Conservation (phyloP, 257 asterid genomes). For the Linderniella brevidens region DNA sequence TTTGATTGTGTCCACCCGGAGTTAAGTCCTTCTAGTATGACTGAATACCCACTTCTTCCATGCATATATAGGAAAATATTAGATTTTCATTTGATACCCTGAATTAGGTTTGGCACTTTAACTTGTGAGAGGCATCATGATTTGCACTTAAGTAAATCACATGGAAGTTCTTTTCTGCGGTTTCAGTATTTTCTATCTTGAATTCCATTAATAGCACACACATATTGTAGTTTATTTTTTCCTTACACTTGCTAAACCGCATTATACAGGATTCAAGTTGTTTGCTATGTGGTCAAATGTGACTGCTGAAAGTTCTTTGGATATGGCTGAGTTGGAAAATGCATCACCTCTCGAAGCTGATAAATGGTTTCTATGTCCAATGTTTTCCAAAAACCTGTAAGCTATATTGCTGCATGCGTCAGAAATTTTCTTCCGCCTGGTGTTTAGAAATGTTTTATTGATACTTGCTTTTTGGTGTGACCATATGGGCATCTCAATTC, state of each 20-base stretch:
- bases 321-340: conserved; percentile 71
- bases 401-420: conserved; percentile 10
- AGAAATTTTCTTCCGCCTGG: not conserved
- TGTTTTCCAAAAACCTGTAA: conserved; percentile 36
- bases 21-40: too few species aligned
- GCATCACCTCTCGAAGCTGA: conserved; percentile 57
- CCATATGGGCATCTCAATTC: too few species aligned
- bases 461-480: too few species aligned
- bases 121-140: too few species aligned
- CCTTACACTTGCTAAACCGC: conserved; percentile 1
- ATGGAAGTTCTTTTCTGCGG: too few species aligned
- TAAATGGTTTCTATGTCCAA: conserved; percentile 46
- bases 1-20: too few species aligned
- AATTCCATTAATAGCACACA: not conserved
- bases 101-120: too few species aligned
- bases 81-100: too few species aligned
- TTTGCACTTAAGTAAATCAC: too few species aligned
- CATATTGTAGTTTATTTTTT: not conserved
- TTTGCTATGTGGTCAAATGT: conserved; percentile 38
- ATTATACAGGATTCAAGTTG: conserved; percentile 40
- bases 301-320: conserved; percentile 36
- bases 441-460: too few species aligned
- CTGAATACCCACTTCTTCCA: too few species aligned
- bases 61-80: too few species aligned
- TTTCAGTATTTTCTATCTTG: not conserved